These are phyloP conservation scores for Sphaerobolus stellatus DNA, from an alignment of 1,284 basidiomycete genomes.

Conservation along the genomic window DNA sequence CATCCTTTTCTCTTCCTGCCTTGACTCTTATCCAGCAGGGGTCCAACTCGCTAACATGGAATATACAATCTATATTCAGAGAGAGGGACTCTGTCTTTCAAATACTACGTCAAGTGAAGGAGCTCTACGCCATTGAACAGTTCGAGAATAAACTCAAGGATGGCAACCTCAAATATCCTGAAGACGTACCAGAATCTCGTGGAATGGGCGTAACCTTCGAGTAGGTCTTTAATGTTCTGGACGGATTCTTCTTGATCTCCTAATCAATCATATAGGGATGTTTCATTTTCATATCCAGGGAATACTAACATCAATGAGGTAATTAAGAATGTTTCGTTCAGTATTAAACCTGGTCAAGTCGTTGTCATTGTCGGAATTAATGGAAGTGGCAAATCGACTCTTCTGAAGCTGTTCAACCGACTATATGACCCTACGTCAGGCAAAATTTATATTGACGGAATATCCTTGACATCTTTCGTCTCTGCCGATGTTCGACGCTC, in stretches of 20 bases:
- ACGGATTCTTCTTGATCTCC: neutral
- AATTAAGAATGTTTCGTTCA: conserved; percentile 40
- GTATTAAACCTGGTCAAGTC: conserved; percentile 45
- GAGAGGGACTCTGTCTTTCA: too few species aligned
- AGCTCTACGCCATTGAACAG: too few species aligned
- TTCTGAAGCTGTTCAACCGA: conserved; percentile 44
- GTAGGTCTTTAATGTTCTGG: conserved; percentile 22
- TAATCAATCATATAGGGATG: conserved; percentile 31
- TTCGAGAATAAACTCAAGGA: too few species aligned
- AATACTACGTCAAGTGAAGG: too few species aligned
- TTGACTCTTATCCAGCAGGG: conserved; percentile 3
- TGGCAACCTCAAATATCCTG: too few species aligned
- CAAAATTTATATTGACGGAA: conserved; percentile 39
- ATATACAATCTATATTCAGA: too few species aligned
- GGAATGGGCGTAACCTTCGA: conserved; percentile 19
- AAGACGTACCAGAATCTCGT: too few species aligned
- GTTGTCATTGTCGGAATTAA: conserved; percentile 49
- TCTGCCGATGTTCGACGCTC: conserved; percentile 37
- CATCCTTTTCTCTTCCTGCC: conserved; percentile 6
- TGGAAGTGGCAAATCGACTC: conserved; percentile 46
- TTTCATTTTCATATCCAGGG: conserved; percentile 50
- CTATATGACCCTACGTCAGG: conserved; percentile 45
- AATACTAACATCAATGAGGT: conserved; percentile 44
- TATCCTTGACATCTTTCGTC: conserved; percentile 34
- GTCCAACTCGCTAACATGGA: too few species aligned